These are phyloP conservation scores for Davidsoniella eucalypti DNA, from an alignment of 2,329 filamentous ascomycete genomes.

Conservation along the genomic window DNA sequence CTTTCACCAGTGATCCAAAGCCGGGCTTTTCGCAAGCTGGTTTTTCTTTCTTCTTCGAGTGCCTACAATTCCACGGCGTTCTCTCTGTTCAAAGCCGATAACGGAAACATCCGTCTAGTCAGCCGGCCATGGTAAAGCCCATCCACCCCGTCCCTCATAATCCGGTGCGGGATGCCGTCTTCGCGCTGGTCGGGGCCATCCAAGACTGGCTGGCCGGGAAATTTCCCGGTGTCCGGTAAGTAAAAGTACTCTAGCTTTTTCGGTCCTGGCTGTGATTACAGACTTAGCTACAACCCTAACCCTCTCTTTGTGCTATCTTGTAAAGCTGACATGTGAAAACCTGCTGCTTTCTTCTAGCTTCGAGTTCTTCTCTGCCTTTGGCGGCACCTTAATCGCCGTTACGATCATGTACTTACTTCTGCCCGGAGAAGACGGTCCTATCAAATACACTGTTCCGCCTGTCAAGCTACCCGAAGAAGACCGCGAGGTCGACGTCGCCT, in stretches of 20 bases:
- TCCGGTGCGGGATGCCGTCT: conserved; percentile 8
- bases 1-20: too few relatives aligned
- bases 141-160: conserved; percentile 3
- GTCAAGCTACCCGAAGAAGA: conserved; percentile 45
- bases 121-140: not conserved
- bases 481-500: conserved; percentile 40
- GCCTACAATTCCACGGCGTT: too few relatives aligned
- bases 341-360: conserved; percentile 13
- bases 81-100: too few relatives aligned
- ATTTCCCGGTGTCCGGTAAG: conserved; percentile 8
- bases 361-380: conserved; percentile 18
- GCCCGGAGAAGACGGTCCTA: conserved; percentile 24
- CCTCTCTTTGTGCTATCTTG: not conserved
- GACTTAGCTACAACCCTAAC: not conserved
- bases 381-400: conserved; percentile 20
- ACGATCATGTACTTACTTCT: conserved; percentile 19
- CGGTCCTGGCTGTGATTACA: not conserved
- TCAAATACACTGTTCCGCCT: conserved; percentile 42
- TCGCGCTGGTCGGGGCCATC: conserved; percentile 2
- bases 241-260: not conserved
- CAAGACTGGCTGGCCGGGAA: conserved; percentile 4
- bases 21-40: too few relatives aligned
- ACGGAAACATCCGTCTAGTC: too few relatives aligned
- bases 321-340: not conserved
- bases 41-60: too few relatives aligned